Base-by-base conservation (phyloP, 1,139 yeast species). In the Sporopachydermia cereana region DNA sequence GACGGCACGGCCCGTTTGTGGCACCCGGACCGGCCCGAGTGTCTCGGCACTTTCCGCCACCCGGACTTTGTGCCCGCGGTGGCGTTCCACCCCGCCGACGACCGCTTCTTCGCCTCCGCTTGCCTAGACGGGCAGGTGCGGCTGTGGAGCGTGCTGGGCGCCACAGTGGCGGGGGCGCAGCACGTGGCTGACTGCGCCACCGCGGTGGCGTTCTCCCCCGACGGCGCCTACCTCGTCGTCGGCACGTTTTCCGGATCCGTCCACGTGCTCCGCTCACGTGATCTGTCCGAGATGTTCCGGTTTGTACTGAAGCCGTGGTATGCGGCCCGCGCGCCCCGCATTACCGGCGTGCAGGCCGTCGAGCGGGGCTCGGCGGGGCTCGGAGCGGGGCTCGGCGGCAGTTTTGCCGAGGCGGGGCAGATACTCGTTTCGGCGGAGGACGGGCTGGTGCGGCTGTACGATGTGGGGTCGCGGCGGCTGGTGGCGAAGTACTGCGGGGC, bases 241-340 rank as follows among this genome's bases (percentile, higher is more conserved):
- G 97, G 97, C 3, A 88, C 95, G 3, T 84, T 86, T 55, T 76
- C 78, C 52, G 96, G 97, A 0, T 70, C 76, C 22, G 64, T 86
- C 24, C 67, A 72, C 44, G 69, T 79, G 3, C 61, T 84, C 51
- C 79, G 77, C 49, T 80, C 93, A 0, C 72, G 75, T 44, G 88
- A 85, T 0, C 66, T 34, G 5, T 34, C 39, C 20, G 39, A 34
- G 17, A 7, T n/a, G 12, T n/a, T 7, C 9, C 18, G 9, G 22
- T 34, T 12, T 21, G 39, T n/a, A n/a, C 17, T 34, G 22, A 5
- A 21, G 9, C 9, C 39, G 9, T 16, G 22, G 18, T 20, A 34
- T n/a, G 39, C 22, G 17, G 17, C 7, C 20, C 9, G 17, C 20
- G n/a, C 12, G 12, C 39, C 39, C 12, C 9, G 17, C 9, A 21